Base-by-base conservation (phyloP, 495 filamentous ascomycete species). In the Aspergillus campestris region DNA sequence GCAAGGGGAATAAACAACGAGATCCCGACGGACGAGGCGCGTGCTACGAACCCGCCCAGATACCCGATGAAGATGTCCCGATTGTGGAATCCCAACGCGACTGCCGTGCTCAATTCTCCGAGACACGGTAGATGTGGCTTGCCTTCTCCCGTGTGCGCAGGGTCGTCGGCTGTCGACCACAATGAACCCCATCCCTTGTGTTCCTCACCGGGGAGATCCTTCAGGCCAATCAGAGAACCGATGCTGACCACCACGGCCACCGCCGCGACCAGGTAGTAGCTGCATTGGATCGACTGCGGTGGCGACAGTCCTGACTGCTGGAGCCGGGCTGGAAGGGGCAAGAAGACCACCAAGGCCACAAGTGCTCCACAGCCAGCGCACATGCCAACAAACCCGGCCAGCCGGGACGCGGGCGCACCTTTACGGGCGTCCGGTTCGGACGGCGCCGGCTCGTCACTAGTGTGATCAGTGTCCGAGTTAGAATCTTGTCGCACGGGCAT, bases 1-100 rank as follows among this genome's bases (percentile, higher is more conserved):
- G 81, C 91, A 5, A 99, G 74, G 5, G 92, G 94, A 40, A 99
- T 82, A 67, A 96, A 99, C 7, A 95, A 72, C 1, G 87, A 91
- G 43, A 97, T 94, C 8, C 84, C 90, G 34, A 99, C 91, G 0
- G 89, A 94, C n/a, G 88, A 95, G 8, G 92, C 87, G 40, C 92
- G 81, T 5, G 94, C 92, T 1, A 97, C 91, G 51, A 99, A 95
- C 11, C 91, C 91, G 45, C 90, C 92, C 0, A 96, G 66, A 54
- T 97, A 99, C 12, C 86, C 88, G 0, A 97, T 73, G 33, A 81
- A 81, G 56, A 99, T 91, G 40, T 82, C 76, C 18, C 75, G 69
- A 57, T 91, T 83, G 14, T 69, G 79, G 50, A 86, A 78, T 9
- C 86, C 91, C n/a, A 95, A 69, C 7, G 66, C 62, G 34, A 90